These are phyloP conservation scores for Lichtheimia hyalospora DNA, from an alignment of 371 early-diverging fungal species.

Conservation along the genomic window DNA sequence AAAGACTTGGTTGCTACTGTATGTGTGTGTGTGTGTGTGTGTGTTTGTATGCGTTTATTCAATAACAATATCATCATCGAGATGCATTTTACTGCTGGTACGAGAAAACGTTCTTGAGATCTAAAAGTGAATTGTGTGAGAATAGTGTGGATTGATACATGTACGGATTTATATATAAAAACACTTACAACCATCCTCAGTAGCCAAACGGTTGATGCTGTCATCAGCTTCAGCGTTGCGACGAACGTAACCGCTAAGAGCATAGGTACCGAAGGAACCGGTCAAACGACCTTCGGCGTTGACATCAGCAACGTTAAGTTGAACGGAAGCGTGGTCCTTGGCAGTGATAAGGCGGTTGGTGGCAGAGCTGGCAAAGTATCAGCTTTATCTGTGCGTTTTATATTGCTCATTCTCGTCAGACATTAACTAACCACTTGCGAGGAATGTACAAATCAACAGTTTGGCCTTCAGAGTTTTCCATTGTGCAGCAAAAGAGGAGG, in stretches of 20 bases:
- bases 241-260: slow-evolving; percentile 93
- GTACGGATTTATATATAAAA: neutral
- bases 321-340: slow-evolving; percentile 98
- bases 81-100: slow-evolving; percentile 14
- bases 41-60: neutral
- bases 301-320: slow-evolving; percentile 96
- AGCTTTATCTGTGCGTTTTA: neutral
- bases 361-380: slow-evolving; percentile 37
- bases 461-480: slow-evolving; percentile 74
- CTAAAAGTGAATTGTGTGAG: neutral
- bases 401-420: neutral
- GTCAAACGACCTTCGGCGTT: slow-evolving; percentile 84
- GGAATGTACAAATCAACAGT: slow-evolving; percentile 94
- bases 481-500: slow-evolving; percentile 16
- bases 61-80: neutral
- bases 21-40: no score
- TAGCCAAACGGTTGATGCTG: slow-evolving; percentile 94
- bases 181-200: slow-evolving; percentile 79
- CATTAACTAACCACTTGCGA: slow-evolving; percentile 83
- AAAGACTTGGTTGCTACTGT: neutral
- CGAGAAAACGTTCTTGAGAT: slow-evolving; percentile 19
- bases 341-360: slow-evolving; percentile 55
- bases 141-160: neutral
- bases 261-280: slow-evolving; percentile 84
- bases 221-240: slow-evolving; percentile 92